phyloP scores from a whole-genome alignment of 2,329 filamentous ascomycete genomes.

The Colletotrichum orchidophilum region DNA sequence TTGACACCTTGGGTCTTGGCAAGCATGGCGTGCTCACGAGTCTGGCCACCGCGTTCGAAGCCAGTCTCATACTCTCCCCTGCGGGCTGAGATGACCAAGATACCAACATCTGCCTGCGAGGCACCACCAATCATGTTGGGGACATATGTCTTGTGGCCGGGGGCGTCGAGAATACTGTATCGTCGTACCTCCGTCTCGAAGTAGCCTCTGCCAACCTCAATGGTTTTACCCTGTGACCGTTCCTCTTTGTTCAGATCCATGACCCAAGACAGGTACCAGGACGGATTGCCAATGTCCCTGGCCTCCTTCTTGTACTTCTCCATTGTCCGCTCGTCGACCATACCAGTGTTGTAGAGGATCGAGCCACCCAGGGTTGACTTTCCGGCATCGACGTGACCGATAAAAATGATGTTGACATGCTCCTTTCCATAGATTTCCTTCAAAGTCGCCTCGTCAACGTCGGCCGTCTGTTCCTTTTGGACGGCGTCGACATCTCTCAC shows the following conservation, averaged over 20 bases:
- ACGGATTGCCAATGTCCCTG: conserved; percentile 95
- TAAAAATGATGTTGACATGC: conserved; percentile 94
- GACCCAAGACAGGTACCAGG: conserved; percentile 99
- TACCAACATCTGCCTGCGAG: conserved; percentile 91
- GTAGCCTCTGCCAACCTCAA: conserved; percentile 94
- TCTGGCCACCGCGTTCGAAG: conserved; percentile 96
- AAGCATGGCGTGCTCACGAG: conserved; percentile 95
- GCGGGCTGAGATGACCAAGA: conserved; percentile 93
- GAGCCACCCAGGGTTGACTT: conserved; percentile 96
- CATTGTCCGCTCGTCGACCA: conserved; percentile 99
- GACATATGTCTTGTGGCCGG: conserved; percentile 97
- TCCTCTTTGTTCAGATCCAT: conserved; percentile 98
- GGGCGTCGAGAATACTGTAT: conserved; percentile 96
- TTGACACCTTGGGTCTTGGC: conserved; percentile 99
- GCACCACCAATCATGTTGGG: conserved; percentile 98
- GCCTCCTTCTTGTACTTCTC: conserved; percentile 98
- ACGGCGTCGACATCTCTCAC: conserved; percentile 83
- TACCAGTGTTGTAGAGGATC: conserved; percentile 92
- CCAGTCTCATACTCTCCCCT: conserved; percentile 99
- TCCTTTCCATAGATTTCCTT: conserved; percentile 97
- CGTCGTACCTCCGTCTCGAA: conserved; percentile 97
- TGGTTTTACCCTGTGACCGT: conserved; percentile 94
- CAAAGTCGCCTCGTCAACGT: conserved; percentile 77
- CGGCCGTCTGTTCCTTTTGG: conserved; percentile 80
- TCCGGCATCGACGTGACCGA: conserved; percentile 97